phyloP scores from a whole-genome alignment of 208 protist genomes.

The Tritrichomonas musculus region DNA sequence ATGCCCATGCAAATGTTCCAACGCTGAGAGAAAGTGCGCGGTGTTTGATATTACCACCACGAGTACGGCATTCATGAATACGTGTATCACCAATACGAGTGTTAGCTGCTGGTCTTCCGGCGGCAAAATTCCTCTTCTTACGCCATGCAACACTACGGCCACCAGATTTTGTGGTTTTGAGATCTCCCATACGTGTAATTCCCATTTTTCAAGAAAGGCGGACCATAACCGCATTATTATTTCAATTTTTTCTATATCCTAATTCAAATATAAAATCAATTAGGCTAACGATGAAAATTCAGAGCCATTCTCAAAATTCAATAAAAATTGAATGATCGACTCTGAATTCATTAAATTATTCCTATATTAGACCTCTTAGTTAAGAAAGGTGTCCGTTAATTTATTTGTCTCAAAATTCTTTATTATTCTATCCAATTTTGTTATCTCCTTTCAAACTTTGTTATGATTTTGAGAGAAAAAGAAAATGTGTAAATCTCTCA shows the following conservation, averaged over 20 bases:
- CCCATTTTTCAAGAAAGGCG: conserved; percentile 31
- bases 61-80: background rate
- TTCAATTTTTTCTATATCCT: background rate
- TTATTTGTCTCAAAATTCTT: background rate
- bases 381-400: background rate
- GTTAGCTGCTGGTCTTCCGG: background rate
- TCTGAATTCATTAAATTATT: no score
- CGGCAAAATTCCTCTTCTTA: conserved; percentile 18
- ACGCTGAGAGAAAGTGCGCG: background rate
- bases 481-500: no score
- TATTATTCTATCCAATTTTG: background rate
- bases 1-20: conserved; percentile 21
- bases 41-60: conserved; percentile 29
- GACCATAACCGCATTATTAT: conserved; percentile 1
- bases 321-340: no score
- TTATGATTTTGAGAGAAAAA: background rate
- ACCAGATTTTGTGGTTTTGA: conserved; percentile 22
- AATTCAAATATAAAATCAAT: no score
- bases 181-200: conserved; percentile 25
- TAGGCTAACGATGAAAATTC: background rate
- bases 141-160: background rate
- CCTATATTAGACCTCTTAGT: background rate
- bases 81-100: conserved; percentile 26
- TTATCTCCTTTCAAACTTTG: no score
- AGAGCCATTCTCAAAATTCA: no score